Percentiles rank a stretch among this genome's conserved stretches.
phyloP scores from a whole-genome alignment of 306 rosid genomes.

The Sesbania bispinosa region DNA sequence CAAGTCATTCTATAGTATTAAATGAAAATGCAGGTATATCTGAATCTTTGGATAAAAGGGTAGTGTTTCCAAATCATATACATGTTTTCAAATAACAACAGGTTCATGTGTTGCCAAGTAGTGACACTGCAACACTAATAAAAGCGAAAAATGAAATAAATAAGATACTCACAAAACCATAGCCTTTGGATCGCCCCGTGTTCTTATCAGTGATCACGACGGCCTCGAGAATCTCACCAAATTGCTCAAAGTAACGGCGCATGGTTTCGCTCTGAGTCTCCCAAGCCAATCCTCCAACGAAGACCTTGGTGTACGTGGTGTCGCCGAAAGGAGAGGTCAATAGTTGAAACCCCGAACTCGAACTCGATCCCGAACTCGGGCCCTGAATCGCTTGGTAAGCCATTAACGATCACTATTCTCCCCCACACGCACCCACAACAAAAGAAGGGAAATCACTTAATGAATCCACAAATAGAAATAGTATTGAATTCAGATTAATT shows the following conservation, averaged over 20 bases:
- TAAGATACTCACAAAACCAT: conserved; percentile 86
- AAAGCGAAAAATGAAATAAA: conserved; percentile 22
- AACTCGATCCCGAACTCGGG: conserved; percentile 77
- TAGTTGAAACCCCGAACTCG: conserved; percentile 76
- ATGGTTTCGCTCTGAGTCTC: conserved; percentile 92
- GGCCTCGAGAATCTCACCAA: conserved; percentile 92
- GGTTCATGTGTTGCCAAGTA: background rate
- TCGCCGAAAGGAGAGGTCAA: conserved; percentile 85
- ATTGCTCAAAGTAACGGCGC: conserved; percentile 80
- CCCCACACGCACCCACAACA: conserved; percentile 12
- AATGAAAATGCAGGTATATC: background rate
- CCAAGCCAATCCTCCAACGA: conserved; percentile 98
- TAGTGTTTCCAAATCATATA: background rate
- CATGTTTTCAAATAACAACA: background rate
- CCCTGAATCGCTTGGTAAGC: conserved; percentile 77
- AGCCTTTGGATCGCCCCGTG: conserved; percentile 95
- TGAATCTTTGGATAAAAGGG: background rate
- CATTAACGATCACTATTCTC: conserved; percentile 39
- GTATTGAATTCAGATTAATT: conserved; percentile 2
- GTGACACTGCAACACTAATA: background rate
- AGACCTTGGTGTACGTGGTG: conserved; percentile 90
- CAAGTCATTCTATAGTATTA: conserved; percentile 53
- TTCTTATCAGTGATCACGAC: conserved; percentile 92
- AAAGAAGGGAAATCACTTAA: background rate
- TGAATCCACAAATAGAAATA: background rate